phyloP scores from a whole-genome alignment of 768 basidiomycete genomes.

The Hygrocybe coccinea region DNA sequence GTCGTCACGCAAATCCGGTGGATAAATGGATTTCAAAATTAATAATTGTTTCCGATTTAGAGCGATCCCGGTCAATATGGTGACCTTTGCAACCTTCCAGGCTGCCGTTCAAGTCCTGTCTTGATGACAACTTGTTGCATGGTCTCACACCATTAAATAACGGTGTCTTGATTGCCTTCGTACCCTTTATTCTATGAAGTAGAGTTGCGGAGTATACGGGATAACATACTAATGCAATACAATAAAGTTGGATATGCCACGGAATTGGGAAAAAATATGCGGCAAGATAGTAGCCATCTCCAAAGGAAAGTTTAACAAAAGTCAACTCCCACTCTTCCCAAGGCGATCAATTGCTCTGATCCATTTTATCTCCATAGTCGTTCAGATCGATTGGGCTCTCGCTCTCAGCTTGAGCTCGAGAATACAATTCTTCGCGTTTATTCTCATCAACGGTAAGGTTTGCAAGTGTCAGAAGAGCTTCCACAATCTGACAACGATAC shows the following conservation, averaged over 20 bases:
- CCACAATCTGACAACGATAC: conserved; percentile 36
- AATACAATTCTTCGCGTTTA: conserved; percentile 49
- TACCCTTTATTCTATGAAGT: too few species aligned
- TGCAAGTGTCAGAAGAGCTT: conserved; percentile 55
- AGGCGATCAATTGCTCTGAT: conserved; percentile 9
- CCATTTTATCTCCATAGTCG: conserved; percentile 19
- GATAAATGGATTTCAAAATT: conserved; percentile 1
- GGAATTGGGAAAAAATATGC: too few species aligned
- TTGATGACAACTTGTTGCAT: background rate
- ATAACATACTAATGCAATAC: background rate
- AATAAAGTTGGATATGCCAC: too few species aligned
- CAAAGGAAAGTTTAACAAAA: too few species aligned
- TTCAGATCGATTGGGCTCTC: conserved; percentile 35
- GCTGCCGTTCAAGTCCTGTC: conserved; percentile 42
- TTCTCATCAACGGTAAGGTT: conserved; percentile 49
- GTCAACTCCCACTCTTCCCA: too few species aligned
- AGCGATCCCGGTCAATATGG: conserved; percentile 84
- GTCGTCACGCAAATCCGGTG: background rate
- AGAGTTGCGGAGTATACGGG: too few species aligned
- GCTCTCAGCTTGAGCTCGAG: conserved; percentile 45
- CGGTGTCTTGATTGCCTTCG: too few species aligned
- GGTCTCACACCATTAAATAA: background rate
- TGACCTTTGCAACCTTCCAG: conserved; percentile 73
- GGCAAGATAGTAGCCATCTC: too few species aligned
- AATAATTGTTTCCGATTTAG: conserved; percentile 29